Base-by-base conservation (phyloP, 495 filamentous ascomycete genomes). In the Aspergillus olivimuriae region DNA sequence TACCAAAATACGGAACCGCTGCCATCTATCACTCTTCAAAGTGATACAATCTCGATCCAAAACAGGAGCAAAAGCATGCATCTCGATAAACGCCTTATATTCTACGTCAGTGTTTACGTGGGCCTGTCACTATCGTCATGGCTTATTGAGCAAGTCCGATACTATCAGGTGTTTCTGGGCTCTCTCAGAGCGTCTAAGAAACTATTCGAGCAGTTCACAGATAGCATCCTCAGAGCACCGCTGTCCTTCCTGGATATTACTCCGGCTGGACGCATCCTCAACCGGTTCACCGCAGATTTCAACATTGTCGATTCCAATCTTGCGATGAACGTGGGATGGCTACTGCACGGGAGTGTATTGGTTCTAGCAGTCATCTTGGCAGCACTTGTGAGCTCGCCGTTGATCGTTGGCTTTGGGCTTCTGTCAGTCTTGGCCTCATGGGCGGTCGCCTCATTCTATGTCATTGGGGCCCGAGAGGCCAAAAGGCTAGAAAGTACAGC, bases 211-310 rank as follows among this genome's bases (percentile, higher is more conserved):
- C 66, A 73, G 20, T 63, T 89, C 26, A 78, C 78, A 26, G 79
- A 72, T 44, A 69, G 74, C 2, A 73, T 94, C 12, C 70, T 92
- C 0, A 78, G 81, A 6, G 74, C 85, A 11, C 86, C 86, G 0
- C 63, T 86, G 7, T 68, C 82, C 35, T 94, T 86, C 83, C 68
- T 91, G 9, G 87, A 94, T 56, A 91, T 86, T 0, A 82, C 88
- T 0, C 87, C 87, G 0, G 63, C 86, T 0, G 87, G 87, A 2
- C 77, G 86, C 18, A 79, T 91, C 26, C 57, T 91, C 3, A 94
- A 92, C 58, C 74, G 87, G 4, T 90, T 91, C 44, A 86, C 85
- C 0, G 73, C 83, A 4, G 87, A 92, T 52, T 89, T 92, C 53
- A 73, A 77, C 48, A 72, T 74, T 2, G 70, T 89, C 21, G 87